phyloP scores from a whole-genome alignment of 495 filamentous ascomycete species.

The Symbiotaphrina buchneri region DNA sequence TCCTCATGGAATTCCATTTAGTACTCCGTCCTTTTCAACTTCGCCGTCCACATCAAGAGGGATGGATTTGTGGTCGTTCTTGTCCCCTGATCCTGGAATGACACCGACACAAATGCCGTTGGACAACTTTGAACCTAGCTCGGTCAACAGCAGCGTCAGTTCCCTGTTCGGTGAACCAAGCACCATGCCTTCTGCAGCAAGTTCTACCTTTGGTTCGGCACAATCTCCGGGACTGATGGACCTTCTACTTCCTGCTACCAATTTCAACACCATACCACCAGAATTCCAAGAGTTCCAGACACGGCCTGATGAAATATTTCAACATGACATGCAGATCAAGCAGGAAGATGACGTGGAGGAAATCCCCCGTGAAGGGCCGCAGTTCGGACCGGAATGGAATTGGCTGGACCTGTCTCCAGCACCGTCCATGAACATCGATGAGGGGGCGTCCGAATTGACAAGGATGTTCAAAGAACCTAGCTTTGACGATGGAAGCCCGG shows the following conservation, averaged over 20 bases:
- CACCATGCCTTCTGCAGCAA: conserved; percentile 9
- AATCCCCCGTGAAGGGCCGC: too few relatives aligned
- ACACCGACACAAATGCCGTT: conserved; percentile 1
- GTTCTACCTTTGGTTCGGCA: conserved; percentile 14
- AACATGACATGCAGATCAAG: too few relatives aligned
- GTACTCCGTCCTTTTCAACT: too few relatives aligned
- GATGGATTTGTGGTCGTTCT: too few relatives aligned
- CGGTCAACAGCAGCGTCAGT: conserved; percentile 9
- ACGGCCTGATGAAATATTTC: too few relatives aligned
- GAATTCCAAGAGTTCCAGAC: conserved; percentile 9
- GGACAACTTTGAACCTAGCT: conserved; percentile 5
- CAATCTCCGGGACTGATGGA: conserved; percentile 20
- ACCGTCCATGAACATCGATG: conserved; percentile 6
- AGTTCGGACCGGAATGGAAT: too few relatives aligned
- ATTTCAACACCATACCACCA: conserved; percentile 15
- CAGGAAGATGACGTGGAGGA: too few relatives aligned
- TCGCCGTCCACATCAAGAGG: too few relatives aligned
- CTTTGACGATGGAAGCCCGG: conserved; percentile 25
- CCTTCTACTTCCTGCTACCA: conserved; percentile 19
- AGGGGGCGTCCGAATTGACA: conserved; percentile 4
- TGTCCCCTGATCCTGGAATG: too few relatives aligned
- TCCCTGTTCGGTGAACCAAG: conserved; percentile 14
- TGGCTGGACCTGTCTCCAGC: too few relatives aligned
- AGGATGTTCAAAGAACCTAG: conserved; percentile 21
- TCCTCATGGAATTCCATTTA: too few relatives aligned